Base-by-base conservation (phyloP, 805 yeast genomes). In the Isabelozyma rhagii region DNA sequence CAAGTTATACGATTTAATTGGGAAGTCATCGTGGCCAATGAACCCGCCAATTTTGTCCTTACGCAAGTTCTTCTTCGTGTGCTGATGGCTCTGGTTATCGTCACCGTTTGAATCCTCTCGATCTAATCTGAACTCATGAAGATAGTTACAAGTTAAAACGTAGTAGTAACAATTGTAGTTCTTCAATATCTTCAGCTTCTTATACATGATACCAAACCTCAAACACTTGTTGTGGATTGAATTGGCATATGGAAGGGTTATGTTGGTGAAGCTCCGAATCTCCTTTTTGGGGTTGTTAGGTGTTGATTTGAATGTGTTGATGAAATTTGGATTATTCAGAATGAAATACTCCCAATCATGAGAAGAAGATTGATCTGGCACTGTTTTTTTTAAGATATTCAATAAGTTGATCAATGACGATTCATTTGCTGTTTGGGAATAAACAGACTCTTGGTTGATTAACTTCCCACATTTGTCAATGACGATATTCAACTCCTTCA, bases 251-350 rank as follows among this genome's bases (percentile, higher is more conserved):
- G 79, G 79, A 3, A 72, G 31, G 1, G 46, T 54, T 13, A 74
- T 50, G 41, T 59, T 14, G 44, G 77, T 75, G 48, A 78, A 67
- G 47, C 78, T 81, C 58, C 96, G 75, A 13, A 55, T 51, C 48
- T 58, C 64, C 45, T 48, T 58, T 46, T 60, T 60, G 15, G 87
- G 85, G 44, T 83, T 64, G 45, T 74, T 69, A 31, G 82, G 82
- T n/a, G 55, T 50, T 13, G 50, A 49, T 39, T 44, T 46, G 48
- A 56, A 60, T 11, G 54, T 50, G 57, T 85, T 83, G 47, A 89
- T 78, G 60, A 89, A 88, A 64, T 85, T 83, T 42, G 79, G 59
- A 52, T 71, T 74, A 51, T 62, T 59, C 1, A 66, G 51, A 48
- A 73, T 62, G 49, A 72, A 74, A 49, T 61, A 58, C 47, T 68